phyloP scores from a whole-genome alignment of 2,329 filamentous ascomycete species.

The Colletotrichum costaricense region DNA sequence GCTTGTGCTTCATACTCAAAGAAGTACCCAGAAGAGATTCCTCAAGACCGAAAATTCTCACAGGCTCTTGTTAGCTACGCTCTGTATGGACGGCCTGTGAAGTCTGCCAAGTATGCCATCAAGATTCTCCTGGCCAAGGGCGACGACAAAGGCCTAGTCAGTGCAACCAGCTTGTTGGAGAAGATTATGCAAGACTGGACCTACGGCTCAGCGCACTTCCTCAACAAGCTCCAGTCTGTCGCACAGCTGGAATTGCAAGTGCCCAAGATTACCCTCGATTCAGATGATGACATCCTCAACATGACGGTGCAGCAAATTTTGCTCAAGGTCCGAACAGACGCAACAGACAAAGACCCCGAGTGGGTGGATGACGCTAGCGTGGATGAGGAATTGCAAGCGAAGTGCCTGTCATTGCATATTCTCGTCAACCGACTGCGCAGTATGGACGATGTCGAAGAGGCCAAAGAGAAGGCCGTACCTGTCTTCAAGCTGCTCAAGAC shows the following conservation, averaged over 20 bases:
- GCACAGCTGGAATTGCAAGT: slow-evolving; percentile 82
- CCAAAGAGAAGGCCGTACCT: slow-evolving; percentile 70
- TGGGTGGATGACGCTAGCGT: slow-evolving; percentile 77
- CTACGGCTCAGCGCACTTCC: slow-evolving; percentile 79
- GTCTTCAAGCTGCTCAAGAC: slow-evolving; percentile 85
- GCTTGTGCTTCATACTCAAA: slow-evolving; percentile 93
- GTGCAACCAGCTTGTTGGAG: slow-evolving; percentile 84
- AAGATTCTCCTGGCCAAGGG: slow-evolving; percentile 85
- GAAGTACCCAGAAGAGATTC: slow-evolving; percentile 86
- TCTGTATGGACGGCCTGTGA: slow-evolving; percentile 81
- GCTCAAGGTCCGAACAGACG: slow-evolving; percentile 74
- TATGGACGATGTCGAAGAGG: slow-evolving; percentile 61
- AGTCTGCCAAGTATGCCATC: slow-evolving; percentile 92
- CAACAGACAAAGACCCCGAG: slow-evolving; percentile 64
- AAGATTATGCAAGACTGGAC: slow-evolving; percentile 80
- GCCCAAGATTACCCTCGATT: slow-evolving; percentile 77
- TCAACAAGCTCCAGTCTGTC: slow-evolving; percentile 78
- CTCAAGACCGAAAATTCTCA: slow-evolving; percentile 81
- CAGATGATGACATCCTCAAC: slow-evolving; percentile 81
- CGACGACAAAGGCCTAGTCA: slow-evolving; percentile 81
- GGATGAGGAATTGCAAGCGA: slow-evolving; percentile 85
- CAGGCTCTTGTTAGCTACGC: slow-evolving; percentile 87
- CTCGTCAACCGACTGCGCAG: slow-evolving; percentile 86
- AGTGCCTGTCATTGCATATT: slow-evolving; percentile 85
- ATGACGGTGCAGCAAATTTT: slow-evolving; percentile 82